Evolutionary conservation across 257 asterid species (phyloP), one percentile per base, ranked within the genome.

Genomic region (Gentiana straminea): DNA sequence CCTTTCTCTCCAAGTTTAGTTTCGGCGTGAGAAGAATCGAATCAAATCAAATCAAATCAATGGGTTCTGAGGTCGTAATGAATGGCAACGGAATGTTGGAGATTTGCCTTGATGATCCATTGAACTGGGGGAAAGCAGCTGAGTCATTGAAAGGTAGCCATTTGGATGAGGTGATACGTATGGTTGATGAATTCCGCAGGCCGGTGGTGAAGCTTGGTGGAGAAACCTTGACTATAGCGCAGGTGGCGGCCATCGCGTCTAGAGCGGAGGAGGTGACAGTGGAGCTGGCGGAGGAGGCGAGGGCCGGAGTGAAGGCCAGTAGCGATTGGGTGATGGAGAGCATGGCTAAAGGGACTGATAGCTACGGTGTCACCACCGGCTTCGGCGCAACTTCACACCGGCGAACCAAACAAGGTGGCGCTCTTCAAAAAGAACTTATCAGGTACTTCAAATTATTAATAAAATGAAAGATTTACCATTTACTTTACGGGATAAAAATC

Each of bases 301-400:
- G 94, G 66, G 86, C 80, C 6, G 95, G 81, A 36, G 97, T 89
- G 12, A 82, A 89, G 81, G 97, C 95, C 7, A 89, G 97, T 69
- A 86, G 94, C 54, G 97, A 89, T 7, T 86, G 95, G 95, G 94
- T 89, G 1, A 82, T 89, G 94, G 94, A 89, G 24, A 84, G 95
- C 12, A 78, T 89, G 95, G 60, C 56, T 1, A 89, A 84, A 35
- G 97, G 97, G 2, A 86, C 94, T 0, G 97, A 89, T 49, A 89
- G 97, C 3, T 86, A 89, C 13, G 97, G 97, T 1, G 94, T 89
- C 59, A 89, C 95, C 55, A 86, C 95, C 13, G 95, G 97, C 0
- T 89, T 86, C 37, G 95, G 94, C 3, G 88, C 94, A 63, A 89
- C 95, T 36, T 84, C 94, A 0, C 95, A 89, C 70, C 67, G 96